Base-by-base conservation (phyloP, 2,329 filamentous ascomycete species). In the Fusarium udum region DNA sequence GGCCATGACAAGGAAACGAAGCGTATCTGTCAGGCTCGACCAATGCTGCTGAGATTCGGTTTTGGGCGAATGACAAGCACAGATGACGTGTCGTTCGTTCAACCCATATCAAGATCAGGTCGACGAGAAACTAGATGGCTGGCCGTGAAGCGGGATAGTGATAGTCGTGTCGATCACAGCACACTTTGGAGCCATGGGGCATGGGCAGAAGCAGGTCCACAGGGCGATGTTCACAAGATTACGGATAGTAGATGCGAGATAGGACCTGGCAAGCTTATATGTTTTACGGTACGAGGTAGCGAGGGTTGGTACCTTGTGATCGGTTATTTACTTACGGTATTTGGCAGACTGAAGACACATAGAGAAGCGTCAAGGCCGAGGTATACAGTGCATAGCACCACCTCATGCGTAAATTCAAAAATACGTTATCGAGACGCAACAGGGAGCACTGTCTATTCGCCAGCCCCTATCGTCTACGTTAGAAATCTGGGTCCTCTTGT, bases 401-500 rank as follows among this genome's bases (percentile, higher is more conserved):
- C 32, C 32, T 52, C 32, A 51, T 26, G 24, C 26, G 20, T n/a
- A 46, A 24, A 45, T 32, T 32, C 46, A 28, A n/a, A 22, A 26
- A 40, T 39, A 69, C 55, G 57, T 69, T 69, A 61, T 49, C 36
- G 43, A 40, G 52, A 58, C 43, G n/a, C 18, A n/a, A 43, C 42
- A 48, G 45, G 45, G 31, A 52, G 42, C 49, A 64, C 58, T 68
- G 61, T 71, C 63, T 36, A 45, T 34, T 45, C 8, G 15, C 24
- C 24, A 57, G 22, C 40, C 42, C 61, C 49, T 20, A 28, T 58
- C 32, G 15, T 26, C 15, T 12, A 51, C 24, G 24, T 53, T 26
- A 32, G 48, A 72, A 72, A 40, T 72, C 56, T 53, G 55, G 53
- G 55, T 37, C 59, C 24, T 24, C 34, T 61, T 61, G 62, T 56